Evolutionary conservation across 106 monocot genomes (phyloP).

Genomic region (Iris macrosiphon): DNA sequence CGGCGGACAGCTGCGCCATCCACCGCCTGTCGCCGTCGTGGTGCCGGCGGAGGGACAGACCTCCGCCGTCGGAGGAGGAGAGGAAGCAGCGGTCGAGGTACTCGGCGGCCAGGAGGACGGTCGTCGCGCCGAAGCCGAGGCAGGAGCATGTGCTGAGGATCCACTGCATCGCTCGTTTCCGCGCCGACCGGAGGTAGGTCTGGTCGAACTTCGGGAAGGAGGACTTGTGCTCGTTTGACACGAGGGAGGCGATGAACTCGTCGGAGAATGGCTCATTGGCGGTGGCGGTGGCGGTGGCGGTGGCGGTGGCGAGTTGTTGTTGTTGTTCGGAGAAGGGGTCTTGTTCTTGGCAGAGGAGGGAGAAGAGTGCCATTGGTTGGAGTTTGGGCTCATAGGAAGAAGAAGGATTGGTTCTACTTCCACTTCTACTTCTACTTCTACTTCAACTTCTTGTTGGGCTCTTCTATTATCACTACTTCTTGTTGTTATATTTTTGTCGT

Average conservation of each 20-base stretch:
- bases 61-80: conserved; percentile 7
- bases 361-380: neutral
- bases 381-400: too few relatives aligned
- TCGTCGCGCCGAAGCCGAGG: conserved; percentile 44
- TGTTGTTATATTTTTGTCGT: too few relatives aligned
- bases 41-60: conserved; percentile 16
- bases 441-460: too few relatives aligned
- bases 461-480: too few relatives aligned
- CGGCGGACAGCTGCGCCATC: conserved; percentile 46
- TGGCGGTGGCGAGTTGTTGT: too few relatives aligned
- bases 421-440: too few relatives aligned
- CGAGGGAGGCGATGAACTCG: conserved; percentile 17
- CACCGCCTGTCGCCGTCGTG: conserved; percentile 49
- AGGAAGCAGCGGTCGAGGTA: conserved; percentile 71
- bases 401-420: too few relatives aligned
- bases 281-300: neutral
- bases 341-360: conserved; percentile 29
- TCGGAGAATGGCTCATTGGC: too few relatives aligned
- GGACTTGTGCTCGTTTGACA: conserved; percentile 25
- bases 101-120: conserved; percentile 41
- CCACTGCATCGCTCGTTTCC: conserved; percentile 33
- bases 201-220: too few relatives aligned
- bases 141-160: conserved; percentile 8
- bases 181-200: neutral
- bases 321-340: neutral